Base-by-base conservation (phyloP, 345 rosid genomes). In the Crucihimalaya himalaica region DNA sequence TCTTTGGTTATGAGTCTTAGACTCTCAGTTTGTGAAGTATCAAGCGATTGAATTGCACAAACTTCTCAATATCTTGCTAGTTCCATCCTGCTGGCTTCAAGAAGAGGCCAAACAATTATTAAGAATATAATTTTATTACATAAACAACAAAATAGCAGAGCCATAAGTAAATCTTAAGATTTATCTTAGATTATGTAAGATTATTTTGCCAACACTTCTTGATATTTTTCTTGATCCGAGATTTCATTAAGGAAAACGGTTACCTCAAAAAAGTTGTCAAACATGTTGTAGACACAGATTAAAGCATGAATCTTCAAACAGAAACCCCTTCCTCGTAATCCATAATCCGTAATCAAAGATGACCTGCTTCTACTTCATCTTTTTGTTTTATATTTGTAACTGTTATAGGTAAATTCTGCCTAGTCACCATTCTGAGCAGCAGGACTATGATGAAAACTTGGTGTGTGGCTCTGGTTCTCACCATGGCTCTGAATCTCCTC, bases 21-120 rank as follows among this genome's bases (percentile, higher is more conserved):
- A 53, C 73, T 63, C 79, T 58, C 16, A 48, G 37, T 67, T 50
- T 74, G 68, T 63, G 61, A 66, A 66, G 53, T 80, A 57, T 43
- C 59, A 55, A 66, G 47, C 29, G 6, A 59, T 14, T 58, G 64
- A 71, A 66, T 68, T 54, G 59, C 15, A 66, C 73, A 66, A 59
- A 67, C 68, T 71, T 71, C 63, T 52, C 46, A 71, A 55, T 53
- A 60, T 75, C 81, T 73, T 53, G 61, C 55, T 45, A 15, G 72
- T 71, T 75, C 66, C 83, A 72, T 77, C 81, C 81, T 59, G 34
- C 67, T 35, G 73, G 68, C 74, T 70, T 72, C 70, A 84, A 60
- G 35, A 66, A 51, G 70, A 50, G 54, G 57, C 31, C 48, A 28
- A 46, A 68, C 31, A 67, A 47, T 20, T 18, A 51, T 27, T 27